Conservation (phyloP, 345 rosid species). For the Eucalyptus cladocalyx region DNA sequence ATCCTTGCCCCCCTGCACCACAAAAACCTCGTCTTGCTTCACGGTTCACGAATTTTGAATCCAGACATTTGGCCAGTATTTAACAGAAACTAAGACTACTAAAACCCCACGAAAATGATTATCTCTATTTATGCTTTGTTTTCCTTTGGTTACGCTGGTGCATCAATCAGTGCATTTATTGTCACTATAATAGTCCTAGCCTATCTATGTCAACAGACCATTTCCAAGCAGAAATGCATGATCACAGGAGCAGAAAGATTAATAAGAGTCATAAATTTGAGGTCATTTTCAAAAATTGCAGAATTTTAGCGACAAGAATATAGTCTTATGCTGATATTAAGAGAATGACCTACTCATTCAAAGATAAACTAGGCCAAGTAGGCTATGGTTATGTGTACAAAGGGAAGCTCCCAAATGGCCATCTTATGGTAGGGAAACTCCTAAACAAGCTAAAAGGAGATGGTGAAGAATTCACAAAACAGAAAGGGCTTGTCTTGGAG, state of each 20-base stretch:
- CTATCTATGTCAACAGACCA: accelerated
- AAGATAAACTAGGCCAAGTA: slow-evolving; percentile 13
- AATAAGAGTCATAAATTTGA: not conserved
- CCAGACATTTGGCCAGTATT: not conserved
- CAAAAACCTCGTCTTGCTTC: too few species aligned
- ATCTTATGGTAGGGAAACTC: slow-evolving; percentile 19
- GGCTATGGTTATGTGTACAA: slow-evolving; percentile 8
- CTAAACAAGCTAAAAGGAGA: slow-evolving; percentile 14
- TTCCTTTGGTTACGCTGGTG: too few species aligned
- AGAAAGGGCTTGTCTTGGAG: slow-evolving; percentile 11
- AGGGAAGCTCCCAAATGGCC: slow-evolving; percentile 8
- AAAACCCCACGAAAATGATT: not conserved
- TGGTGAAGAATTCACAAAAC: slow-evolving; percentile 24
- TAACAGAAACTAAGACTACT: too few species aligned
- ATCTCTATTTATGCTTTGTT: not conserved
- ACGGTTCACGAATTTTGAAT: too few species aligned
- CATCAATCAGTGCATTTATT: not conserved
- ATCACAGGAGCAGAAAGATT: not conserved
- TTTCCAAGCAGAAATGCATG: not conserved
- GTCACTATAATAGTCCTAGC: not conserved
- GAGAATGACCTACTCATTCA: slow-evolving; percentile 14
- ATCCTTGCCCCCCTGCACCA: too few species aligned
- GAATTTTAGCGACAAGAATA: not conserved
- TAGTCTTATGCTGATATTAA: slow-evolving; percentile 4
- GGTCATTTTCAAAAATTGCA: accelerated